phyloP scores from a whole-genome alignment of 306 rosid genomes.

The Malus fusca region DNA sequence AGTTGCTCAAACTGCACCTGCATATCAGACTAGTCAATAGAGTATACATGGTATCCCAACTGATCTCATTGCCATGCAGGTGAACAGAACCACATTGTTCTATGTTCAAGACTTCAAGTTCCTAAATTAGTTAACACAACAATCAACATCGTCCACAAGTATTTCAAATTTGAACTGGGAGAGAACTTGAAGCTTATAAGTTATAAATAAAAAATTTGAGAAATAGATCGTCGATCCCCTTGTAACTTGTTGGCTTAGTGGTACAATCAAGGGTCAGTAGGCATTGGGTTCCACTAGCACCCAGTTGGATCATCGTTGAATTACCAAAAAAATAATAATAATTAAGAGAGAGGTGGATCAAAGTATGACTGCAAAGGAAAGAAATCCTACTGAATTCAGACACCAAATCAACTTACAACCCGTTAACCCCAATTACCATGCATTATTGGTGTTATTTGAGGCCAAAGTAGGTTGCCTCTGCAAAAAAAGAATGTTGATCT shows the following conservation, averaged over 20 bases:
- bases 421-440: slow-evolving; percentile 22
- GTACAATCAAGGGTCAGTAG: not conserved
- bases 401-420: slow-evolving; percentile 14
- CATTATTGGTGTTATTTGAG: slow-evolving; percentile 27
- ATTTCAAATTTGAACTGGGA: not conserved
- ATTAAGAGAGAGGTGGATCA: not conserved
- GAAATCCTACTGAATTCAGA: not conserved
- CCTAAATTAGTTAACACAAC: not conserved
- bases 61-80: slow-evolving; percentile 15
- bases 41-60: not conserved
- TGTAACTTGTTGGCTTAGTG: not conserved
- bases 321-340: not conserved
- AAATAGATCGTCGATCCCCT: not conserved
- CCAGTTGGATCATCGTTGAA: not conserved
- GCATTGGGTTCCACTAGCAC: not conserved
- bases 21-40: not conserved
- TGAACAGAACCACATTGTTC: slow-evolving; percentile 7
- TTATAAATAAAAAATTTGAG: not conserved
- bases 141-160: not conserved
- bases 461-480: slow-evolving; percentile 43
- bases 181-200: not conserved
- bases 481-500: slow-evolving; percentile 32
- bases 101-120: slow-evolving; percentile 16
- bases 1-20: not conserved
- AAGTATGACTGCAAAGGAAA: not conserved